These are phyloP conservation scores for Chaetothyriales sp. DNA, from an alignment of 2,329 filamentous ascomycete species.

Conservation along the genomic window DNA sequence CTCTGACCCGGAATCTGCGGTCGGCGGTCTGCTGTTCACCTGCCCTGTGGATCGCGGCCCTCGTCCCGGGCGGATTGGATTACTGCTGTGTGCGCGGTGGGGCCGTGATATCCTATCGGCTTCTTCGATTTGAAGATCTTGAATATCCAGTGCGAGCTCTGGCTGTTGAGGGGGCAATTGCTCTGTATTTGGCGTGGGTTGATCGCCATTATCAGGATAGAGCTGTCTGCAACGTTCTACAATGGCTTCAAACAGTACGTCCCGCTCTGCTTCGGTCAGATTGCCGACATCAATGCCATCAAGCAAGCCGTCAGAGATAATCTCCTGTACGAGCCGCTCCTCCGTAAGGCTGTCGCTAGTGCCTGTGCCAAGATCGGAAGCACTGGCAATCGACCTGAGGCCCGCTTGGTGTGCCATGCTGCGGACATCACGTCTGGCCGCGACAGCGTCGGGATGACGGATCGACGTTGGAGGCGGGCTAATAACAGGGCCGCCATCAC, in stretches of 20 bases:
- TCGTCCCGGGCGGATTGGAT: not conserved
- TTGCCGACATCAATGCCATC: slow-evolving; percentile 83
- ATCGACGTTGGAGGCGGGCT: slow-evolving; percentile 11
- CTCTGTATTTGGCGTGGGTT: slow-evolving; percentile 28
- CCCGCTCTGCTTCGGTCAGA: slow-evolving; percentile 69
- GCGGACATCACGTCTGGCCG: slow-evolving; percentile 30
- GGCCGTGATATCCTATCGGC: slow-evolving; percentile 13
- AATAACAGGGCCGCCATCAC: not conserved
- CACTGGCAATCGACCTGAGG: slow-evolving; percentile 68
- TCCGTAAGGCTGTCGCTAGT: slow-evolving; percentile 60
- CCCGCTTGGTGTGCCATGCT: slow-evolving; percentile 83
- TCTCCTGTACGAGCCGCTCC: slow-evolving; percentile 77
- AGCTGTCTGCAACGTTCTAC: slow-evolving; percentile 73
- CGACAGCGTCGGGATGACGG: slow-evolving; percentile 18
- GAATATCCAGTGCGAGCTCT: not conserved
- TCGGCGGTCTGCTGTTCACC: not conserved
- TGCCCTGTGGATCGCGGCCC: not conserved
- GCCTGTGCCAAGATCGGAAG: slow-evolving; percentile 41
- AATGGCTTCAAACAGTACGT: slow-evolving; percentile 80
- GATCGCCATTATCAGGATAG: slow-evolving; percentile 43
- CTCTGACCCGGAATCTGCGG: not conserved
- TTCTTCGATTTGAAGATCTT: slow-evolving; percentile 33
- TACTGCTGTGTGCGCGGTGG: not conserved
- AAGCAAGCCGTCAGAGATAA: slow-evolving; percentile 71
- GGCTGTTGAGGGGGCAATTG: not conserved